These are phyloP conservation scores for Penicillium bovifimosum DNA, from an alignment of 495 filamentous ascomycete genomes.

Conservation along the genomic window DNA sequence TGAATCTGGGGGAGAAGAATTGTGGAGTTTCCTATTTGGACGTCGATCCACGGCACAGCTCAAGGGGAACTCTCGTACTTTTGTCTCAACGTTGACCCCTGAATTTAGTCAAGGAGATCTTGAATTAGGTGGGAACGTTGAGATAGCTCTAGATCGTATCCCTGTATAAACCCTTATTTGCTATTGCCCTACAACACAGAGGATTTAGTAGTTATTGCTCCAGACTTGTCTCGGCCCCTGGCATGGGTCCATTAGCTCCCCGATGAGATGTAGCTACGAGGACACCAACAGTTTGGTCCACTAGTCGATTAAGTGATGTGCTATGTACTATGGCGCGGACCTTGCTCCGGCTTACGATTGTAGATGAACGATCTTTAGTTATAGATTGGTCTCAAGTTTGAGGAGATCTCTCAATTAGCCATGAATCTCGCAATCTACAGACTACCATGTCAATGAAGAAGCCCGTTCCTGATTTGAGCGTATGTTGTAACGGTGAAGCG, in stretches of 20 bases:
- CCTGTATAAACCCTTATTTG: not conserved
- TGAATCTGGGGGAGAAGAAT: constrained; percentile 11
- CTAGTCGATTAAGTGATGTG: no score
- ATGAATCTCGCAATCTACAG: not conserved
- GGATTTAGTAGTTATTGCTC: constrained; percentile 1
- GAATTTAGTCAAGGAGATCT: not conserved
- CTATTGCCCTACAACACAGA: not conserved
- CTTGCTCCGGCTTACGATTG: not conserved
- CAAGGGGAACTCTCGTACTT: not conserved
- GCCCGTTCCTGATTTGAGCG: not conserved
- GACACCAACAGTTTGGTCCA: no score
- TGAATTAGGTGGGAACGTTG: not conserved
- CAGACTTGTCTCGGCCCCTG: constrained; percentile 8
- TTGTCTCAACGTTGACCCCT: constrained; percentile 3
- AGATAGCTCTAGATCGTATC: not conserved
- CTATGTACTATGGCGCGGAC: not conserved
- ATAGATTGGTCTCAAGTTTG: not conserved
- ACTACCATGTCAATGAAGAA: not conserved
- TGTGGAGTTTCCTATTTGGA: constrained; percentile 1
- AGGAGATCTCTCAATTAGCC: not conserved
- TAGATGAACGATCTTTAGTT: not conserved
- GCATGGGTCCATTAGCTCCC: not conserved
- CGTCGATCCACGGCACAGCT: constrained; percentile 1
- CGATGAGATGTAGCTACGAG: not conserved
- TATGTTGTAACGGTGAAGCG: not conserved